A percentile compares a stretch with the other conserved stretches of the same genome.
Conservation (phyloP, 83 land plant species). For the Picea mariana region DNA sequence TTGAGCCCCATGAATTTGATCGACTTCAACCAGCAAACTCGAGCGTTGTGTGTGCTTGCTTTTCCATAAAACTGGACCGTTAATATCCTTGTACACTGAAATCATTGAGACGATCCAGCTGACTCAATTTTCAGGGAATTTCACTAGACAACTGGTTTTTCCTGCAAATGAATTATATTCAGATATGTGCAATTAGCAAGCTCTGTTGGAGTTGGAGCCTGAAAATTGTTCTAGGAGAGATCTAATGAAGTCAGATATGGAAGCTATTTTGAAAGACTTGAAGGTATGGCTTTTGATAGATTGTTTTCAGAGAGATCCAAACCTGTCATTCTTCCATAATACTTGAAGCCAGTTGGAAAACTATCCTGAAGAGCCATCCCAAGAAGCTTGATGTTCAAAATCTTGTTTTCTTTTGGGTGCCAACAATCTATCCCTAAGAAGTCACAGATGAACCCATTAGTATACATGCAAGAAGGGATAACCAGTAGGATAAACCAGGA, state of each 20-base stretch:
- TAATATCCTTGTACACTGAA: conserved; percentile 42
- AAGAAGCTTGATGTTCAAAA: conserved; percentile 41
- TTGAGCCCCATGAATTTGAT: too few relatives aligned
- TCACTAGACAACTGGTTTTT: conserved; percentile 53
- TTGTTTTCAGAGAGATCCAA: conserved; percentile 63
- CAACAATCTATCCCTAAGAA: conserved; percentile 57
- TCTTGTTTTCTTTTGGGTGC: conserved; percentile 53
- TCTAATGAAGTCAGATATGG: conserved; percentile 47
- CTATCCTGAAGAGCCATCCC: conserved; percentile 42
- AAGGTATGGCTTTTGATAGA: conserved; percentile 40
- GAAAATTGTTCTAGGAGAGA: conserved; percentile 63
- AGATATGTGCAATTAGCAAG: conserved; percentile 41
- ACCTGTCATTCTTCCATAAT: conserved; percentile 60
- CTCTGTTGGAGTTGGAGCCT: conserved; percentile 45
- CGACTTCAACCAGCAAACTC: too few relatives aligned
- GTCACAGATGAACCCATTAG: conserved; percentile 43
- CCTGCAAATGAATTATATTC: conserved; percentile 50
- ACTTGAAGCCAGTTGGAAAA: conserved; percentile 48
- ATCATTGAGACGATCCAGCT: conserved; percentile 38
- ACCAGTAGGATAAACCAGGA: too few relatives aligned
- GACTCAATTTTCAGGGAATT: conserved; percentile 46
- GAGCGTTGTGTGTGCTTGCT: too few relatives aligned
- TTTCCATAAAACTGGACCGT: too few relatives aligned
- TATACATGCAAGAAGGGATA: too few relatives aligned
- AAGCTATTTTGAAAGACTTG: conserved; percentile 23